These are phyloP conservation scores for Zelopaecilomyces penicillatus DNA, from an alignment of 2,329 filamentous ascomycete genomes.

Conservation along the genomic window DNA sequence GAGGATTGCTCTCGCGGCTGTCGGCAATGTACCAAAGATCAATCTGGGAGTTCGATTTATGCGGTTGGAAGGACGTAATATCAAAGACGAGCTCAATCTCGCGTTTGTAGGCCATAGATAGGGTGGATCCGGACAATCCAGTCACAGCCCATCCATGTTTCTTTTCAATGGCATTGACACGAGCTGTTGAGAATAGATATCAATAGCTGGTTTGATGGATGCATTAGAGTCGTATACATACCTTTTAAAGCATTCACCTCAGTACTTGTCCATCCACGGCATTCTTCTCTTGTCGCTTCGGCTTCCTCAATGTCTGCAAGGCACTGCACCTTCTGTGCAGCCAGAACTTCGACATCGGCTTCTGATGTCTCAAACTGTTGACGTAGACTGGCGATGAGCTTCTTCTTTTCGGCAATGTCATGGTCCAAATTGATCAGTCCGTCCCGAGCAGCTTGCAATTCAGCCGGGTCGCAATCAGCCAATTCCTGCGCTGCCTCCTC, in stretches of 20 bases:
- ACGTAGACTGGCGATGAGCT: slow-evolving; percentile 57
- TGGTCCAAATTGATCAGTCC: slow-evolving; percentile 56
- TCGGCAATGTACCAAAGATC: slow-evolving; percentile 63
- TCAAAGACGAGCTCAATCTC: slow-evolving; percentile 70
- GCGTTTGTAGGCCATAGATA: slow-evolving; percentile 67
- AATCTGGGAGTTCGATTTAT: slow-evolving; percentile 45
- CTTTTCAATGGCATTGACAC: slow-evolving; percentile 57
- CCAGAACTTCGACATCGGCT: slow-evolving; percentile 50
- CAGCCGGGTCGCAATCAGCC: slow-evolving; percentile 71
- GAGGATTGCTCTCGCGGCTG: slow-evolving; percentile 42
- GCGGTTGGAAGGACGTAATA: slow-evolving; percentile 48
- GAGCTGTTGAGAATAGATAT: slow-evolving; percentile 40
- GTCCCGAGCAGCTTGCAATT: slow-evolving; percentile 65
- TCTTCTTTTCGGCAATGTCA: slow-evolving; percentile 62
- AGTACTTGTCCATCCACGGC: slow-evolving; percentile 75
- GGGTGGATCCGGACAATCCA: slow-evolving; percentile 48
- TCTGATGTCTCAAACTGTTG: slow-evolving; percentile 61
- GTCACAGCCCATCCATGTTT: slow-evolving; percentile 64
- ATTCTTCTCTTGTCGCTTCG: slow-evolving; percentile 77
- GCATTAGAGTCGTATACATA: slow-evolving; percentile 24
- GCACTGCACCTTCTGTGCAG: slow-evolving; percentile 60
- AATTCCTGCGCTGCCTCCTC: slow-evolving; percentile 66
- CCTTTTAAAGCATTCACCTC: slow-evolving; percentile 77
- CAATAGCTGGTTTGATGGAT: slow-evolving; percentile 18
- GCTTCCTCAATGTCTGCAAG: slow-evolving; percentile 70